Evolutionary conservation across 495 filamentous ascomycete species (phyloP).

Genomic region (Tuber calosporum): DNA sequence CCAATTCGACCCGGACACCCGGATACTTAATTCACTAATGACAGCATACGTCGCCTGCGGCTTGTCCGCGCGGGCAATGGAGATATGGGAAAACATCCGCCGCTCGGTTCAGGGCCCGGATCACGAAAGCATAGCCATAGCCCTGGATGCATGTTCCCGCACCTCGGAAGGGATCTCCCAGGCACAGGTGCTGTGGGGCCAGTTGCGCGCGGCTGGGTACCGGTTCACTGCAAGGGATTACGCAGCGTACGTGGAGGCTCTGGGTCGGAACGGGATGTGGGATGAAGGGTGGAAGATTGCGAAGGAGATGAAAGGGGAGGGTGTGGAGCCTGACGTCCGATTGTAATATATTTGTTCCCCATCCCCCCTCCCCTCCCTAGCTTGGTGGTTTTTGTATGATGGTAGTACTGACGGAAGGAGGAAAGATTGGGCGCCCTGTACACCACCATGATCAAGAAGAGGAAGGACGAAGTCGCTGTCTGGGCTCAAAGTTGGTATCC

Average conservation of each 20-base stretch:
- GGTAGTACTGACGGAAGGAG: constrained; percentile 49
- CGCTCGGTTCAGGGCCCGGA: constrained; percentile 72
- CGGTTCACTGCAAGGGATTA: constrained; percentile 65
- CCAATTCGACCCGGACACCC: constrained; percentile 66
- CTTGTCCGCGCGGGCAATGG: constrained; percentile 56
- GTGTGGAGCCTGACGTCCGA: constrained; percentile 56
- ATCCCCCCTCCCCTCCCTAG: background rate
- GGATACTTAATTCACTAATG: constrained; percentile 75
- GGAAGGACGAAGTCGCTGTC: constrained; percentile 59
- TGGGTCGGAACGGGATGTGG: constrained; percentile 62
- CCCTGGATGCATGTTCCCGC: constrained; percentile 67
- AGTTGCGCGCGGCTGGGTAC: constrained; percentile 66
- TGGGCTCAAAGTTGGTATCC: constrained; percentile 66
- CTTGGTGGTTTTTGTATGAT: constrained; percentile 24
- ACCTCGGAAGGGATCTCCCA: constrained; percentile 53
- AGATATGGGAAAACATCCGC: constrained; percentile 68
- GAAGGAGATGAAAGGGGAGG: constrained; percentile 57
- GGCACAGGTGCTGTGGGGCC: constrained; percentile 67
- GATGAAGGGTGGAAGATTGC: constrained; percentile 59
- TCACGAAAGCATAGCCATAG: constrained; percentile 66
- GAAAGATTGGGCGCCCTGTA: constrained; percentile 61
- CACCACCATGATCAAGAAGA: constrained; percentile 53
- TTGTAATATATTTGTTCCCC: constrained; percentile 55
- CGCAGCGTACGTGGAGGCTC: constrained; percentile 62
- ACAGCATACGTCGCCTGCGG: constrained; percentile 67